phyloP scores from a whole-genome alignment of 202 grass and related monocot genomes.

The Digitaria exilis region DNA sequence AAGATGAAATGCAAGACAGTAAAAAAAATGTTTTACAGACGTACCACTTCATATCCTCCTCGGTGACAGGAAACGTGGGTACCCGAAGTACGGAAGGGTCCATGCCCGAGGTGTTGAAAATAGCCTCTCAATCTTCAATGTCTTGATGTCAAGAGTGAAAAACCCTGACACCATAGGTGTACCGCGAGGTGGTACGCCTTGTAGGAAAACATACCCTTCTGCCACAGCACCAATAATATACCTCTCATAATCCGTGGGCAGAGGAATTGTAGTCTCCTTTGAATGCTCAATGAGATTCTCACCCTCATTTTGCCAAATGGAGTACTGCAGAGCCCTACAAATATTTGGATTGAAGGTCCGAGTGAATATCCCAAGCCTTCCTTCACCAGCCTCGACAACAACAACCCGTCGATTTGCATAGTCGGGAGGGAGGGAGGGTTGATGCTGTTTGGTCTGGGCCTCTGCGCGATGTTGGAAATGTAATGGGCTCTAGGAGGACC shows the following conservation, averaged over 20 bases:
- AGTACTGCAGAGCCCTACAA: background rate
- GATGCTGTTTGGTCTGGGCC: too few species aligned
- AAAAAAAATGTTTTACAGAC: too few species aligned
- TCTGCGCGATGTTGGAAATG: too few species aligned
- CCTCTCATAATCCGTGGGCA: background rate
- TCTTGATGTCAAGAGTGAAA: slow-evolving; percentile 10
- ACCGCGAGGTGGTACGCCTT: background rate
- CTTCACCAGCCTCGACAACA: background rate
- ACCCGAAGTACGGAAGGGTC: slow-evolving; percentile 5
- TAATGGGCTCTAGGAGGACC: too few species aligned
- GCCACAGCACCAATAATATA: background rate
- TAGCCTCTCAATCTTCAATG: slow-evolving; percentile 17
- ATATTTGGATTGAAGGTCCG: rapidly evolving
- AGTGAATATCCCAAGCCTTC: background rate
- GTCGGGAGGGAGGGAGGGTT: too few species aligned
- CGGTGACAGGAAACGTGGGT: background rate
- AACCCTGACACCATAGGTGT: too few species aligned
- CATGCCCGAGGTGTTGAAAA: background rate
- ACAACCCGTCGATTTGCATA: too few species aligned
- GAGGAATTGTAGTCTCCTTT: background rate
- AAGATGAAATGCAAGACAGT: too few species aligned
- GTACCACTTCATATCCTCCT: slow-evolving; percentile 2
- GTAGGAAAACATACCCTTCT: background rate
- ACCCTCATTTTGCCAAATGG: background rate
- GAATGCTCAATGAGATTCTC: background rate